Base-by-base conservation (phyloP, 805 yeast genomes). In the Hanseniaspora guilliermondii region DNA sequence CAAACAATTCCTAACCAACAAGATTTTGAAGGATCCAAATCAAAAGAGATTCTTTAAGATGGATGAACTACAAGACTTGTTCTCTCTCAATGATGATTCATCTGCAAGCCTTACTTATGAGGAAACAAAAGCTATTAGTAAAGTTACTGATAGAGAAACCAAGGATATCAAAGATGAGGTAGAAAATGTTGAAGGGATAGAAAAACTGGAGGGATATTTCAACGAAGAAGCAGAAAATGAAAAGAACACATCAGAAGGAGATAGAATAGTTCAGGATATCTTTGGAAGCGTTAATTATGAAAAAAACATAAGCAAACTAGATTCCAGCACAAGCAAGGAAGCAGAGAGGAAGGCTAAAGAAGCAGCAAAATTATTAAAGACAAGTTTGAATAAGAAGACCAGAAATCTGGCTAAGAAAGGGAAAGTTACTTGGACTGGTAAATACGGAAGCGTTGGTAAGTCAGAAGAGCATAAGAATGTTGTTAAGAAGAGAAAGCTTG, bases 381-480 rank as follows among this genome's bases (percentile, higher is more conserved):
- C 77, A 56, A 86, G 96, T 0, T 25, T 46, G 21, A 49, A 33
- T n/a, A 48, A 48, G 21, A 62, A 71, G 39, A 67, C 62, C 11
- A 72, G 73, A 16, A 70, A 68, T 56, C 68, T 66, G 45, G 67
- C 67, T 24, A 68, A 70, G 25, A 72, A 89, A 32, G 95, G 95
- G 4, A 81, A 84, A 0, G 97, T 97, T 0, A 91, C 98, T 0
- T 93, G 97, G 94, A 91, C 98, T 0, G 98, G 98, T 0, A 78
- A 78, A 60, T 87, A 83, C 72, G 98, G 98, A 0, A 66, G 70
- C 19, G 96, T 96, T 0, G 96, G 96, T 1, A 76, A 59, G 35
- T 11, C 47, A 16, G 17, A 6, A 6, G 67, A 72, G 32, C 70
- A 69, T 0, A 69, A 58, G 47, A 57, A 53, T 42, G 46, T 41